Evolutionary conservation across 768 basidiomycete species (phyloP).

Genomic region (Clitopilus passeckerianus): DNA sequence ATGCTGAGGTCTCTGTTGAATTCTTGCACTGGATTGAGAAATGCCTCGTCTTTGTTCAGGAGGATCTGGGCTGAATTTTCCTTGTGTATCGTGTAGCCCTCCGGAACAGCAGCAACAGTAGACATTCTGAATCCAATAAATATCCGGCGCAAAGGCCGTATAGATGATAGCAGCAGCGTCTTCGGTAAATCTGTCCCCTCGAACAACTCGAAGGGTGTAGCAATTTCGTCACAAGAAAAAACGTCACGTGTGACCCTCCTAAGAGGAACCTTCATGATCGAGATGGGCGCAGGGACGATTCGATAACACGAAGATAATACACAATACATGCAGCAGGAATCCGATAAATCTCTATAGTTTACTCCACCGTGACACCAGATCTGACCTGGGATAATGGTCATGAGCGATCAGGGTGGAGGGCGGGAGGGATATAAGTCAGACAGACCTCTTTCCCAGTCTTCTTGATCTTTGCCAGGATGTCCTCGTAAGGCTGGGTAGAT

Average conservation of each 20-base stretch:
- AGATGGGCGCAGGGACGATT: neutral
- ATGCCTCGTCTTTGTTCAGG: conserved; percentile 78
- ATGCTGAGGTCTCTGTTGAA: conserved; percentile 96
- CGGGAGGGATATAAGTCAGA: neutral
- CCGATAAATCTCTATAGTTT: conserved; percentile 6
- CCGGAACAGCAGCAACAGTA: conserved; percentile 43
- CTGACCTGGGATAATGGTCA: conserved; percentile 21
- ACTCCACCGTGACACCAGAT: conserved; percentile 43
- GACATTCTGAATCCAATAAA: conserved; percentile 14
- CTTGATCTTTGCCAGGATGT: conserved; percentile 67
- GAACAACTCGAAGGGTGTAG: conserved; percentile 12
- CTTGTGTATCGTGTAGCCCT: conserved; percentile 73
- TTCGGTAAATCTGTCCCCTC: conserved; percentile 7
- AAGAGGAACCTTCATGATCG: conserved; percentile 1
- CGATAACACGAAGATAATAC: neutral
- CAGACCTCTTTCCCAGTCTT: conserved; percentile 90
- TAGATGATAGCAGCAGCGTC: conserved; percentile 11
- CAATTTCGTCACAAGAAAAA: neutral
- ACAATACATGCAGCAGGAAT: neutral
- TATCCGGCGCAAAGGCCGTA: conserved; percentile 21
- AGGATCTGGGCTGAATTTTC: conserved; percentile 83
- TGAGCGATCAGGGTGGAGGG: neutral
- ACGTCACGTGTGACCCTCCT: conserved; percentile 1
- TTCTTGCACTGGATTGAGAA: conserved; percentile 96
- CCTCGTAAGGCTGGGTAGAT: conserved; percentile 56